Conservation (phyloP, 2,329 filamentous ascomycete genomes). For the Sordariomycetes sp. region DNA sequence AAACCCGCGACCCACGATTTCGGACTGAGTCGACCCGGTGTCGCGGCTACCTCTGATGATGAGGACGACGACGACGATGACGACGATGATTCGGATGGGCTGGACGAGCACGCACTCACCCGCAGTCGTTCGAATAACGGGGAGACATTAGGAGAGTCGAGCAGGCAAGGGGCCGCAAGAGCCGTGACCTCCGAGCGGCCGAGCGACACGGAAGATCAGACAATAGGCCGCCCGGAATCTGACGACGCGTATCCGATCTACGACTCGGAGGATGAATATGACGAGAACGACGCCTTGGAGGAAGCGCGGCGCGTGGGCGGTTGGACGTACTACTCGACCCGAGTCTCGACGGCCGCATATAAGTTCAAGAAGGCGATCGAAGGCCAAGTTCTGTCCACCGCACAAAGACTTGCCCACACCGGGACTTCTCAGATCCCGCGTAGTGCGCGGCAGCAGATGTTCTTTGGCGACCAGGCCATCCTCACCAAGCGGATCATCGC, state of each 20-base stretch:
- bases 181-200: conserved; percentile 22
- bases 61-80: conserved; percentile 63
- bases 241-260: conserved; percentile 77
- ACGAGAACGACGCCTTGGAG: conserved; percentile 64
- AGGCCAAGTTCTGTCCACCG: neutral
- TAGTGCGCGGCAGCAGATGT: conserved; percentile 38
- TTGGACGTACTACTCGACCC: conserved; percentile 60
- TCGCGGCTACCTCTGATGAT: conserved; percentile 64
- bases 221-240: conserved; percentile 46
- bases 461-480: conserved; percentile 45
- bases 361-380: conserved; percentile 2
- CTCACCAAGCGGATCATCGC: conserved; percentile 55
- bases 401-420: conserved; percentile 38
- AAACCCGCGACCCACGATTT: conserved; percentile 85
- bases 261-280: conserved; percentile 72
- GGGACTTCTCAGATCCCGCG: conserved; percentile 45
- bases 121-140: neutral
- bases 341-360: conserved; percentile 4
- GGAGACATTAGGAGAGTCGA: conserved; percentile 21
- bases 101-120: neutral
- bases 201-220: conserved; percentile 72
- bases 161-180: conserved; percentile 19
- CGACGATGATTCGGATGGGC: conserved; percentile 33
- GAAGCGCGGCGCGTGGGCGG: conserved; percentile 69
- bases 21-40: conserved; percentile 69